A percentile compares a stretch with the other conserved stretches of the same genome.
Evolutionary conservation across 2,329 filamentous ascomycete species (phyloP).

Genomic region (Chrysoporthe deuterocubensis): DNA sequence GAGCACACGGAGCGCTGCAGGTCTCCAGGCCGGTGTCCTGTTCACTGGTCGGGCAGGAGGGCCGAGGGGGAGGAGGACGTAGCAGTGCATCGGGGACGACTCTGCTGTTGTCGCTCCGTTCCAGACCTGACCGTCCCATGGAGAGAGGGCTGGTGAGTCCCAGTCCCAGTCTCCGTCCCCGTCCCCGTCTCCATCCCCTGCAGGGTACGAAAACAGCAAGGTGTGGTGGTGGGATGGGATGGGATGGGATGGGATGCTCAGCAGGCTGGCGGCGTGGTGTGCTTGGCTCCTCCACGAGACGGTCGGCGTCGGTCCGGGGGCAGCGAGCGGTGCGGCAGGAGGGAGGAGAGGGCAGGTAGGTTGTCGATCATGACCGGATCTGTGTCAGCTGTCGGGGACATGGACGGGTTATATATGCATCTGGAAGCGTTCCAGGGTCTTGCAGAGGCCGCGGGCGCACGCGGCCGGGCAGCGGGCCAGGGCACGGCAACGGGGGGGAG

Average conservation of each 20-base stretch:
- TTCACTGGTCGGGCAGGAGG: background rate
- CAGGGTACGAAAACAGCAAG: background rate
- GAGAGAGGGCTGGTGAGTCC: no score
- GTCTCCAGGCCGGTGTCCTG: background rate
- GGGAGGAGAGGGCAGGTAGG: background rate
- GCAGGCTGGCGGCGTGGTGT: background rate
- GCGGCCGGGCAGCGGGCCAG: background rate
- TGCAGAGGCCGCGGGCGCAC: background rate
- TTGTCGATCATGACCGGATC: constrained; percentile 16
- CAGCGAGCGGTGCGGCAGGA: constrained; percentile 1
- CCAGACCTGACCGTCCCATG: background rate
- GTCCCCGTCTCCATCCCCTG: background rate
- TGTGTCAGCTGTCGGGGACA: constrained; percentile 4
- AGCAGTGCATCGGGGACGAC: background rate
- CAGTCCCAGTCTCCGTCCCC: background rate
- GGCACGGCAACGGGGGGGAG: constrained; percentile 2
- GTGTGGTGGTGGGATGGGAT: no score
- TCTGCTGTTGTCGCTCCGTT: background rate
- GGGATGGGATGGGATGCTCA: background rate
- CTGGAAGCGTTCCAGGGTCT: background rate
- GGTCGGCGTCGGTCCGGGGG: background rate
- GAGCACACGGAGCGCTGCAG: background rate
- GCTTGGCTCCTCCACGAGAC: background rate
- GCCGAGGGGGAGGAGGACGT: background rate
- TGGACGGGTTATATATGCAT: background rate